Base-by-base conservation (phyloP, 2,329 filamentous ascomycete species). In the Graphium sp. region DNA sequence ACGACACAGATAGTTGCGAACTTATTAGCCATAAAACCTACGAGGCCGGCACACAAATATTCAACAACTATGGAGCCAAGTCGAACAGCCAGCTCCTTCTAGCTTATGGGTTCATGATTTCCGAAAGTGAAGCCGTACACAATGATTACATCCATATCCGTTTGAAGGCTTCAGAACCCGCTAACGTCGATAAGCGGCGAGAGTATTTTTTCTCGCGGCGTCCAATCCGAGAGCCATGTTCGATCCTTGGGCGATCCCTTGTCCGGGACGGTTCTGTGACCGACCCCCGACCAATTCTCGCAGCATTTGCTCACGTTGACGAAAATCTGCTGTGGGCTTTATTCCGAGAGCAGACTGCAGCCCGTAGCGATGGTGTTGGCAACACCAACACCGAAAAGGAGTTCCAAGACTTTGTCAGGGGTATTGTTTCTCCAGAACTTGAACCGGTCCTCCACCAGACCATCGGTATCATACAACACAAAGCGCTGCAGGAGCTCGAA, bases 41-140 rank as follows among this genome's bases (percentile, higher is more conserved):
- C 38, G 27, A 37, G 5, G 49, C 66, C 0, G 69, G 72, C 0
- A 47, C 66, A 18, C 66, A 72, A 37, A 47, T 72, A 15, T 74
- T 60, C 41, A 80, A 81, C 52, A 82, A 80, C 45, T 84, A 84
- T 42, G 77, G 77, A 18, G 47, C 55, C 41, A 79, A 81, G 48
- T 79, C 75, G 6, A 84, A 83, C 40, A 75, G 74, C 33, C 74
- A 81, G 50, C 52, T 77, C 15, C 55, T 77, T 2, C 50, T 76
- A 2, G 70, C 62, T 0, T 77, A 77, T 40, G 69, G 70, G 3
- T 76, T 76, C 41, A 56, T 66, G 35, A 42, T 74, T 0, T 57
- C 61, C 2, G 50, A 58, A 30, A 55, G 54, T 0, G 45, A 49
- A 0, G 45, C 41, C 5, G 48, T 71, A 32, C 66, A 73, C 42